phyloP scores from a whole-genome alignment of 1,139 yeast genomes.

The Geotrichum candidum region DNA sequence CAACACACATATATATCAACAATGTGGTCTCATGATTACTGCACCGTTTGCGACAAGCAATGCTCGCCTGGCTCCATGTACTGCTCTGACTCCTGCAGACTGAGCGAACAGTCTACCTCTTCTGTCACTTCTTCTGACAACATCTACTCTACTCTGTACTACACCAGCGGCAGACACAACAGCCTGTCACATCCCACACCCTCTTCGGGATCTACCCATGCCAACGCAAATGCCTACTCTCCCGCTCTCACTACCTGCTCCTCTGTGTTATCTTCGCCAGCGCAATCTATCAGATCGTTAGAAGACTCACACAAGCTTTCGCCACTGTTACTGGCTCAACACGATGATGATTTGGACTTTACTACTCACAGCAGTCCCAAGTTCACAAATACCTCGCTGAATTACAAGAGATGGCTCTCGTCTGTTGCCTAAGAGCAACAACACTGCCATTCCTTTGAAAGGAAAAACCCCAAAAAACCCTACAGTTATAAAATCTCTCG shows the following conservation, averaged over 20 bases:
- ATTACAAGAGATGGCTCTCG: conserved; percentile 26
- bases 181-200: conserved; percentile 7
- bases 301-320: neutral
- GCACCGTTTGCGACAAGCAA: conserved; percentile 42
- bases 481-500: neutral
- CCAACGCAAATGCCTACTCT: neutral
- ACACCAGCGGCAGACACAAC: conserved; percentile 19
- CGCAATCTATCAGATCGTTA: neutral
- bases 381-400: conserved; percentile 21
- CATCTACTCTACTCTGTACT: conserved; percentile 18
- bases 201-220: neutral
- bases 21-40: conserved; percentile 40
- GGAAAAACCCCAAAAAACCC: neutral
- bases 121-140: conserved; percentile 16
- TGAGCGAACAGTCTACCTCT: conserved; percentile 13
- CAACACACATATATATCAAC: conserved; percentile 10
- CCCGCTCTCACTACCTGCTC: conserved; percentile 10
- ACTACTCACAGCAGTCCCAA: conserved; percentile 15
- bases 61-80: conserved; percentile 18
- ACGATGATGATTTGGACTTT: conserved; percentile 24
- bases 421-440: conserved; percentile 11
- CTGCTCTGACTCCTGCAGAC: conserved; percentile 38
- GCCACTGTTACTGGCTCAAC: neutral
- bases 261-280: neutral
- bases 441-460: neutral